Conservation (phyloP, 495 filamentous ascomycete genomes). For the Wilcoxina mikolae region DNA sequence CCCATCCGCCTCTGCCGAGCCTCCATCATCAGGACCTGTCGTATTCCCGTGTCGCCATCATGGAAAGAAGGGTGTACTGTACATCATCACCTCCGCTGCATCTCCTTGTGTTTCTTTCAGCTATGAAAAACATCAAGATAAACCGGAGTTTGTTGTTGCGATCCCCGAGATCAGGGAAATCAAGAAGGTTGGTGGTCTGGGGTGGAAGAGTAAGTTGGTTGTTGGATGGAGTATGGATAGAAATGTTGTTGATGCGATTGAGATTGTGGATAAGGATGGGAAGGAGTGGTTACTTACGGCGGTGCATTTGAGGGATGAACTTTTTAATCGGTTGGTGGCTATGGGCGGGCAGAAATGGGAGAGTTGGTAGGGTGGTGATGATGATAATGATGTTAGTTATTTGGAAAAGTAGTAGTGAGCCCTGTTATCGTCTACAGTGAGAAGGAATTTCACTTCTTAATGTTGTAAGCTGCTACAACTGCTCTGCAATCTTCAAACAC, state of each 20-base stretch:
- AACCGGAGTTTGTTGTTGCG: conserved; percentile 2
- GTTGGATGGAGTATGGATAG: conserved; percentile 67
- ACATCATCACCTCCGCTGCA: conserved; percentile 44
- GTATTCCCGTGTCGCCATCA: conserved; percentile 59
- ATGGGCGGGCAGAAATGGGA: conserved; percentile 84
- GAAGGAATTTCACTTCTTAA: too few relatives aligned
- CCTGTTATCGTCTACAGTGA: too few relatives aligned
- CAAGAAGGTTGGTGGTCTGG: conserved; percentile 69
- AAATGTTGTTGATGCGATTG: conserved; percentile 64
- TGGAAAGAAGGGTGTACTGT: conserved; percentile 57
- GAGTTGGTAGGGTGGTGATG: conserved; percentile 40
- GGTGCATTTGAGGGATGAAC: conserved; percentile 56
- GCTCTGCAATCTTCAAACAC: too few relatives aligned
- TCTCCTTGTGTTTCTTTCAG: conserved; percentile 2
- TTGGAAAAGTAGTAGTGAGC: too few relatives aligned
- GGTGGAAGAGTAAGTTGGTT: conserved; percentile 77
- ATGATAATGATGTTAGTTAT: too few relatives aligned
- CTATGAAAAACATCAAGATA: conserved; percentile 19
- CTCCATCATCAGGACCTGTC: conserved; percentile 45
- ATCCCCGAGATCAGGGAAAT: conserved; percentile 51
- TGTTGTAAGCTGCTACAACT: too few relatives aligned
- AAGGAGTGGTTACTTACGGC: conserved; percentile 52
- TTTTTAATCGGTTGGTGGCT: conserved; percentile 73
- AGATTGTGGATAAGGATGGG: conserved; percentile 45
- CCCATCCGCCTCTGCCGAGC: conserved; percentile 33